phyloP scores from a whole-genome alignment of 176 grass and related monocot genomes.

The Neostapfia colusana region DNA sequence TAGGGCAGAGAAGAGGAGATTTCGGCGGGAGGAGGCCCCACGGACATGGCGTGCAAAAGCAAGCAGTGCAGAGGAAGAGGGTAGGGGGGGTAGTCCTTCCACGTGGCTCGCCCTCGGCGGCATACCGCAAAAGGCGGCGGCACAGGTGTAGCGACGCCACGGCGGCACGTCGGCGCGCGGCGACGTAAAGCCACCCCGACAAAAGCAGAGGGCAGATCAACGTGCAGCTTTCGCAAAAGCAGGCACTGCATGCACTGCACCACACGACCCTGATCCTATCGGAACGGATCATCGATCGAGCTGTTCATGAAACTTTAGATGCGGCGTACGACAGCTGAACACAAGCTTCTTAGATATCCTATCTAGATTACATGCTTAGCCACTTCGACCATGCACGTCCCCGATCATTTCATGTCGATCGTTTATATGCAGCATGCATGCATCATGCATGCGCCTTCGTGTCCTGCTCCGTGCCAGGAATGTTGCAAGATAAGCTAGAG shows the following conservation, averaged over 20 bases:
- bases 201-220: constrained; percentile 1
- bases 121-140: not conserved
- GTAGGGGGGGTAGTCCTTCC: not conserved
- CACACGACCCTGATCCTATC: not conserved
- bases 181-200: not conserved
- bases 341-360: too few species aligned
- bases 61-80: too few species aligned
- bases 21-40: not conserved
- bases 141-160: constrained; percentile 17
- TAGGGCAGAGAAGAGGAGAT: not conserved
- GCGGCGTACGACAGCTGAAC: too few species aligned
- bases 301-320: too few species aligned
- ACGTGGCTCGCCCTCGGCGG: not conserved
- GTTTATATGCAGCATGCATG: too few species aligned
- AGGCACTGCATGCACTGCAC: too few species aligned
- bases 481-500: not conserved
- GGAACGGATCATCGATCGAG: too few species aligned
- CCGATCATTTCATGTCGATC: too few species aligned
- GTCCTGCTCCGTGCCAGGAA: not conserved
- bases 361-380: too few species aligned
- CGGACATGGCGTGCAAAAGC: constrained; percentile 1
- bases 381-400: too few species aligned
- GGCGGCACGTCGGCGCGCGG: not conserved
- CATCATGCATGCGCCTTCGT: too few species aligned
- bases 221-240: not conserved